Percentiles rank a stretch among this genome's conserved stretches.
Evolutionary conservation across 2,329 filamentous ascomycete genomes (phyloP).

Genomic region (Colletotrichum sp.): DNA sequence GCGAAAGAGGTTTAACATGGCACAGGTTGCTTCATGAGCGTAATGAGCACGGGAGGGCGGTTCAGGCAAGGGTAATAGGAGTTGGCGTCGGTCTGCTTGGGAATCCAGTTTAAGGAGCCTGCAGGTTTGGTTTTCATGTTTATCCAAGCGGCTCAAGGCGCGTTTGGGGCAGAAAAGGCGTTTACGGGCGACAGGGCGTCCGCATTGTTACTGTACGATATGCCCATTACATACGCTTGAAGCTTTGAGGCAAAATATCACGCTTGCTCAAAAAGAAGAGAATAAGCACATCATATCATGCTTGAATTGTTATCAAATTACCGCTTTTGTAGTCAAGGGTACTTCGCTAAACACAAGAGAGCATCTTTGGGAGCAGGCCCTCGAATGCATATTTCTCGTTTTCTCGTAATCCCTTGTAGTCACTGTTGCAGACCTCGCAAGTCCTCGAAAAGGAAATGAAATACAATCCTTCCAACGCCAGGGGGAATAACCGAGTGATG

Average conservation of each 20-base stretch:
- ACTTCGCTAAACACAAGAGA: slow-evolving; percentile 1
- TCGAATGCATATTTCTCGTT: slow-evolving; percentile 13
- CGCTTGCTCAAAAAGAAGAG: not conserved
- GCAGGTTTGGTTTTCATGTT: not conserved
- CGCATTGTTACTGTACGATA: not conserved
- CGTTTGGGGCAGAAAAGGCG: not conserved
- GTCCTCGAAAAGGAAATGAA: not conserved
- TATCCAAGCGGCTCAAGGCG: not conserved
- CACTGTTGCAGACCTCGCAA: not conserved
- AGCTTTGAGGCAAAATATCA: not conserved
- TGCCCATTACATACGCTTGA: not conserved
- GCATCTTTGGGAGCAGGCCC: not conserved
- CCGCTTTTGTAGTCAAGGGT: slow-evolving; percentile 3
- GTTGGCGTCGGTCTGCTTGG: slow-evolving; percentile 8
- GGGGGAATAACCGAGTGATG: slow-evolving; percentile 11
- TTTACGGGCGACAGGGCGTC: not conserved
- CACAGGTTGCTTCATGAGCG: not conserved
- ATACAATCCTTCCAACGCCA: slow-evolving; percentile 2
- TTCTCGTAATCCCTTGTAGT: slow-evolving; percentile 11
- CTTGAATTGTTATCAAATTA: not conserved
- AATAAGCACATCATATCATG: not conserved
- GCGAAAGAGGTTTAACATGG: slow-evolving; percentile 4
- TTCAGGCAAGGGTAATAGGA: not conserved
- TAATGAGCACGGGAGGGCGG: not conserved
- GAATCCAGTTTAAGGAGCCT: not conserved